These are phyloP conservation scores for Monosporascus sp. DNA, from an alignment of 2,329 filamentous ascomycete species.

Conservation along the genomic window DNA sequence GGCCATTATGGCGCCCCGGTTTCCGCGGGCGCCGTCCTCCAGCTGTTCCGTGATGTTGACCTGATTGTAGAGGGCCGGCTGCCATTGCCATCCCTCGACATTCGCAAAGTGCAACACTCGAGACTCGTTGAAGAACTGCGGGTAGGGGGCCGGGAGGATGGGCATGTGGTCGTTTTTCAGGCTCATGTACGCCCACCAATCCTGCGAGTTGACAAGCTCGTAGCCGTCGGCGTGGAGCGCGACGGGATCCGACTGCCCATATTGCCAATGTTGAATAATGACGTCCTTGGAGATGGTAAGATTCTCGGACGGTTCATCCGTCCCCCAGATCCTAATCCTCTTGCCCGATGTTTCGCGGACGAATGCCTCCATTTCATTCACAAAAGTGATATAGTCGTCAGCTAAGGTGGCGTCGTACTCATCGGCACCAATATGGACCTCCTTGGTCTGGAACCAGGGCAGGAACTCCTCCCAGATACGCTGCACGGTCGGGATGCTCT, in stretches of 20 bases:
- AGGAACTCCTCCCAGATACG: constrained; percentile 47
- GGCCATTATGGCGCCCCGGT: constrained; percentile 34
- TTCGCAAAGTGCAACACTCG: constrained; percentile 40
- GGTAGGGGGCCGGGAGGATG: constrained; percentile 39
- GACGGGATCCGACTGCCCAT: constrained; percentile 40
- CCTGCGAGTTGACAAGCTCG: constrained; percentile 39
- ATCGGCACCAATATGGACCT: constrained; percentile 51
- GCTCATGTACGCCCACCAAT: constrained; percentile 50
- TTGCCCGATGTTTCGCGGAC: constrained; percentile 35
- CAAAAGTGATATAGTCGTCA: constrained; percentile 45
- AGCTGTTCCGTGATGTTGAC: constrained; percentile 36
- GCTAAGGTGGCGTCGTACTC: constrained; percentile 42
- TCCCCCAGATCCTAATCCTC: constrained; percentile 49
- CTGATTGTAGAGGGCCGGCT: constrained; percentile 38
- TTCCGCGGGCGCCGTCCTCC: constrained; percentile 19
- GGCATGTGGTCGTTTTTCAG: constrained; percentile 47
- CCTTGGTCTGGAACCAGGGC: constrained; percentile 50
- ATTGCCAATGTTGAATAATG: constrained; percentile 43
- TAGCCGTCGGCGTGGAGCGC: constrained; percentile 32
- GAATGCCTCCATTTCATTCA: constrained; percentile 43
- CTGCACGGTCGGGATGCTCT: constrained; percentile 46
- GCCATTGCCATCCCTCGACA: constrained; percentile 37
- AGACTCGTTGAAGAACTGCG: constrained; percentile 40
- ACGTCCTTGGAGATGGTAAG: constrained; percentile 34
- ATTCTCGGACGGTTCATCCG: constrained; percentile 35